Evolutionary conservation across 495 filamentous ascomycete species (phyloP).

Genomic region (Astrothelium subdiscretum): DNA sequence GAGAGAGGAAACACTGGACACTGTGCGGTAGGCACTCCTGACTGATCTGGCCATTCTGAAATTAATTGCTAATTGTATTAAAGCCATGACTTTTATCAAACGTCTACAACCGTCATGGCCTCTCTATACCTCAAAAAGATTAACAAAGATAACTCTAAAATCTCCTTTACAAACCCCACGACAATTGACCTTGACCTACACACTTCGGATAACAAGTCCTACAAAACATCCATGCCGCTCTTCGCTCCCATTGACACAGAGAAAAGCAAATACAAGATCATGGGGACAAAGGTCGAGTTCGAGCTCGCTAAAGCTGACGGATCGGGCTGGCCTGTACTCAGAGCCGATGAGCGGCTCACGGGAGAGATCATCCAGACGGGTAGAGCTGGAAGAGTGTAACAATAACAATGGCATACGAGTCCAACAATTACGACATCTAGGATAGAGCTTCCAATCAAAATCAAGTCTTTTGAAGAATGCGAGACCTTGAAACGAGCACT

Average conservation of each 20-base stretch:
- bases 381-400: conserved; percentile 55
- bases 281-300: conserved; percentile 93
- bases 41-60: neutral
- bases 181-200: conserved; percentile 63
- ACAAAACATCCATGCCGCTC: conserved; percentile 59
- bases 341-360: conserved; percentile 65
- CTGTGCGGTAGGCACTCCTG: conserved; percentile 48
- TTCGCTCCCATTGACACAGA: conserved; percentile 65
- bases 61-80: neutral
- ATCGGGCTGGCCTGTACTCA: conserved; percentile 76
- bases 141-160: conserved; percentile 58
- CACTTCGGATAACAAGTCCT: conserved; percentile 77
- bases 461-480: too few species aligned
- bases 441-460: neutral
- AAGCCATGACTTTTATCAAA: conserved; percentile 94
- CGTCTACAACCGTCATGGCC: conserved; percentile 68
- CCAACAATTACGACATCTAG: neutral
- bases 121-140: conserved; percentile 97
- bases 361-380: conserved; percentile 79
- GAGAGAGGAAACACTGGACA: conserved; percentile 49
- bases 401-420: neutral
- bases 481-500: too few species aligned
- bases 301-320: conserved; percentile 73
- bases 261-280: conserved; percentile 65
- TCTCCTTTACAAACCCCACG: conserved; percentile 48